phyloP scores from a whole-genome alignment of 208 protist genomes.

The Acanthamoeba healyi region DNA sequence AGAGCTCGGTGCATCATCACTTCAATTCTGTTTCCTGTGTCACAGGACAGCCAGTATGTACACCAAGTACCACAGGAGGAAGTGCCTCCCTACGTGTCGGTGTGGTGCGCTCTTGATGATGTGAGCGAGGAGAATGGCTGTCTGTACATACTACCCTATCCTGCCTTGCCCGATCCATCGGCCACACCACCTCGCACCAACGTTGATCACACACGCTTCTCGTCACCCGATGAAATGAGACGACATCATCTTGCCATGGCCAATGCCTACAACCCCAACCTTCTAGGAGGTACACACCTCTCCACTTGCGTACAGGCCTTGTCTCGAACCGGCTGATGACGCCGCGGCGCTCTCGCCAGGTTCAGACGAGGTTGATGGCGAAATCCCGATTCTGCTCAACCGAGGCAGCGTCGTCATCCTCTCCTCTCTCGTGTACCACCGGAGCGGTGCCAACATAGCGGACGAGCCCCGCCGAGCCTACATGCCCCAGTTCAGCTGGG shows the following conservation, averaged over 20 bases:
- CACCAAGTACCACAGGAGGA: constrained; percentile 5
- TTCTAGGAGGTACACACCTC: background rate
- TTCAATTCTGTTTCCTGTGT: background rate
- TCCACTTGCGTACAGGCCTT: background rate
- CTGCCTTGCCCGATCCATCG: background rate
- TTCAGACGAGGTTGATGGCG: background rate
- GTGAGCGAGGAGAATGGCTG: constrained; percentile 75
- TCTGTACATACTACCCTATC: constrained; percentile 68
- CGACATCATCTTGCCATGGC: constrained; percentile 58
- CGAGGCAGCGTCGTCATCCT: constrained; percentile 49
- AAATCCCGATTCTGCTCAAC: background rate
- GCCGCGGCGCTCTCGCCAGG: no score
- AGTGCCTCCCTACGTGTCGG: constrained; percentile 63
- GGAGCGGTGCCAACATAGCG: constrained; percentile 54
- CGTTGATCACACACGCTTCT: background rate
- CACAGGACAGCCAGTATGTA: constrained; percentile 72
- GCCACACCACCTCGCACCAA: background rate
- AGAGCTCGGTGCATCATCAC: background rate
- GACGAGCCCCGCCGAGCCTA: constrained; percentile 44
- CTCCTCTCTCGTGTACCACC: constrained; percentile 66
- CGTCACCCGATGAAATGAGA: background rate
- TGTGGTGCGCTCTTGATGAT: constrained; percentile 73
- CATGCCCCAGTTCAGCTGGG: constrained; percentile 76
- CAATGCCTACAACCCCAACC: background rate
- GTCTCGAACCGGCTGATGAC: no score